A percentile compares a stretch with the other conserved stretches of the same genome.
These are phyloP conservation scores for Leccinellum rugosiceps DNA, from an alignment of 768 basidiomycete genomes.

Conservation along the genomic window DNA sequence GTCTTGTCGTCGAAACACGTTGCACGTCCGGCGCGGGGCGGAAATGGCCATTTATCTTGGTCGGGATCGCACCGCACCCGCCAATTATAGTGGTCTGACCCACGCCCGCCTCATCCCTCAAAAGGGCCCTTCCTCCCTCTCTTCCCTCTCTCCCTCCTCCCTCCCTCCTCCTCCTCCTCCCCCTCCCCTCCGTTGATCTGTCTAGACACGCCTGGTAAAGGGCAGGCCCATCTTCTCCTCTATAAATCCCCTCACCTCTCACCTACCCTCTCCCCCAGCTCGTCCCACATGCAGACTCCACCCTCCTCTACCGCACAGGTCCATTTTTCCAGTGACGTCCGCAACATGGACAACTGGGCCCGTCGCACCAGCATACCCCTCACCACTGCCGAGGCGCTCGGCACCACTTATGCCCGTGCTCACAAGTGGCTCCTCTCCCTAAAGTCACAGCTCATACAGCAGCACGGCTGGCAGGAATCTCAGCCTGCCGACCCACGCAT, in stretches of 20 bases:
- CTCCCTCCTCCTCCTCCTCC: slow-evolving; percentile 24
- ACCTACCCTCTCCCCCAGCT: background rate
- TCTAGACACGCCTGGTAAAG: slow-evolving; percentile 31
- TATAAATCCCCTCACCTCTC: slow-evolving; percentile 24
- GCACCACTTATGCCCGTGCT: slow-evolving; percentile 75
- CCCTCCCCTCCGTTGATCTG: slow-evolving; percentile 25
- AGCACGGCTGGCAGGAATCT: slow-evolving; percentile 69
- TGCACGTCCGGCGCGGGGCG: slow-evolving; percentile 65
- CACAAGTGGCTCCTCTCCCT: slow-evolving; percentile 72
- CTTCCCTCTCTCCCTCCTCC: slow-evolving; percentile 24
- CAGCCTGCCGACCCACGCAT: slow-evolving; percentile 61
- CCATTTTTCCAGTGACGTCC: slow-evolving; percentile 76
- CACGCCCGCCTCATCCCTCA: slow-evolving; percentile 42
- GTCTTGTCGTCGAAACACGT: slow-evolving; percentile 71
- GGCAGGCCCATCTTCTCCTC: slow-evolving; percentile 19
- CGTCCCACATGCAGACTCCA: slow-evolving; percentile 29
- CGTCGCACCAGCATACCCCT: slow-evolving; percentile 74
- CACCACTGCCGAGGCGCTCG: slow-evolving; percentile 79
- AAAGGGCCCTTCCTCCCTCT: slow-evolving; percentile 30
- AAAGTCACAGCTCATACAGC: slow-evolving; percentile 58
- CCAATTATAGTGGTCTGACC: slow-evolving; percentile 46
- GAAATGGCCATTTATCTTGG: slow-evolving; percentile 49
- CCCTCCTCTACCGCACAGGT: slow-evolving; percentile 52
- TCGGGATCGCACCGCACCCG: slow-evolving; percentile 53
- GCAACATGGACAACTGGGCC: slow-evolving; percentile 83